These are phyloP conservation scores for Carallia pectinifolia DNA, from an alignment of 345 rosid genomes.

Conservation along the genomic window DNA sequence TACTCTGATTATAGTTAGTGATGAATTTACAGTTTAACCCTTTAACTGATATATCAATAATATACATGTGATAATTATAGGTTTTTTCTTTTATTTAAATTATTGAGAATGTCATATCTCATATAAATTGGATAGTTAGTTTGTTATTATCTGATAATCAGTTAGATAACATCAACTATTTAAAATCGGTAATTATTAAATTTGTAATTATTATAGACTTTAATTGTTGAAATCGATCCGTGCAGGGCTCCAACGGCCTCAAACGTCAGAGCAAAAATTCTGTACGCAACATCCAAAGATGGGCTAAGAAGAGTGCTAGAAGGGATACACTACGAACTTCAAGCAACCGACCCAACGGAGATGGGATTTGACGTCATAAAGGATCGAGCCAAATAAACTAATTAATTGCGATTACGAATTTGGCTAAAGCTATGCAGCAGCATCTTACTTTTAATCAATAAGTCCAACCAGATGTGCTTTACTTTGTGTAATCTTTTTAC, in stretches of 20 bases:
- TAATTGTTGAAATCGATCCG: neutral
- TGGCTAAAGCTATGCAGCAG: conserved; percentile 13
- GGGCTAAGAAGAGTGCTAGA: conserved; percentile 87
- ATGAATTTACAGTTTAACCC: too few species aligned
- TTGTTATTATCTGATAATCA: too few species aligned
- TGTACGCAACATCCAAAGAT: conserved; percentile 85
- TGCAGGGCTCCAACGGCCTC: conserved; percentile 85
- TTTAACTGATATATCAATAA: too few species aligned
- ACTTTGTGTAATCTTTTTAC: neutral
- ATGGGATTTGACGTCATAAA: conserved; percentile 90
- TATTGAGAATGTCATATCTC: too few species aligned
- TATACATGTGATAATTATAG: too few species aligned
- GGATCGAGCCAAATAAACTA: conserved; percentile 63
- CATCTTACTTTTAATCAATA: conserved; percentile 37
- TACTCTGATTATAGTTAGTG: neutral
- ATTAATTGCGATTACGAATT: neutral
- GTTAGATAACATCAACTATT: too few species aligned
- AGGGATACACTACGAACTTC: conserved; percentile 91
- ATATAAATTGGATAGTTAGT: too few species aligned
- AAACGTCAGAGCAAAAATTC: conserved; percentile 78
- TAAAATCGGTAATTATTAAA: neutral
- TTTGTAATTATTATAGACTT: neutral
- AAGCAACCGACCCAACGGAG: conserved; percentile 93
- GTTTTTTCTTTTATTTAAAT: too few species aligned
- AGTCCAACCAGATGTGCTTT: conserved; percentile 34